Evolutionary conservation across 805 yeast species (phyloP), one percentile per base, ranked within the genome.

Genomic region (Pichia cabralensis): DNA sequence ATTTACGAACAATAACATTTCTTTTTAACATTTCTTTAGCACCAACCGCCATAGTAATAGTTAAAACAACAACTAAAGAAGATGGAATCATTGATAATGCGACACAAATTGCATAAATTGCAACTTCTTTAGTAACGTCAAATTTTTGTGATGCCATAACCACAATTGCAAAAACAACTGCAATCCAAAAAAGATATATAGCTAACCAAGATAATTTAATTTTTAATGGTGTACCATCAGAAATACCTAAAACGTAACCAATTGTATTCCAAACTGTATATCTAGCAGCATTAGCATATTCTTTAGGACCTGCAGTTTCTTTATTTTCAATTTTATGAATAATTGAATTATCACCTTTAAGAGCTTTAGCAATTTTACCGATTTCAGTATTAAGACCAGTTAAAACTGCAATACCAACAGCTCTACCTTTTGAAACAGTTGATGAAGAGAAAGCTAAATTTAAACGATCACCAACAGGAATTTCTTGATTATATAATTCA

Each of bases 11-110:
- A 56, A 80, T 75, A 22, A 81, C 92, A 46, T 77, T 64, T 50
- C 76, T 69, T 26, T 63, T 53, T n/a, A 74, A 76, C 76, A 84
- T 74, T 26, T 70, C 75, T 47, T 74, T 74, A 43, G 95, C 76
- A 42, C 94, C 80, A 46, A 77, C 77, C 1, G 89, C 85, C 88
- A 81, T 80, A 1, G 89, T 80, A 43, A 81, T 80, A n/a, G 92
- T 80, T 40, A 80, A 65, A 17, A 80, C 92, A 16, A 80, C 92
- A 41, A 80, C 78, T 47, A 80, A 64, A 1, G 88, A 76, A 3
- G 86, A 80, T 3, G 92, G 92, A 44, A 80, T 80, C 85, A 81
- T 81, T 5, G 88, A 74, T 31, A 80, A 61, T 0, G 81, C 82
- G 31, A 81, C 88, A 60, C 94, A 84, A 49, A 85, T 78, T 18